These are phyloP conservation scores for Paecilomyces sp. DNA, from an alignment of 2,329 filamentous ascomycete species.

Conservation along the genomic window DNA sequence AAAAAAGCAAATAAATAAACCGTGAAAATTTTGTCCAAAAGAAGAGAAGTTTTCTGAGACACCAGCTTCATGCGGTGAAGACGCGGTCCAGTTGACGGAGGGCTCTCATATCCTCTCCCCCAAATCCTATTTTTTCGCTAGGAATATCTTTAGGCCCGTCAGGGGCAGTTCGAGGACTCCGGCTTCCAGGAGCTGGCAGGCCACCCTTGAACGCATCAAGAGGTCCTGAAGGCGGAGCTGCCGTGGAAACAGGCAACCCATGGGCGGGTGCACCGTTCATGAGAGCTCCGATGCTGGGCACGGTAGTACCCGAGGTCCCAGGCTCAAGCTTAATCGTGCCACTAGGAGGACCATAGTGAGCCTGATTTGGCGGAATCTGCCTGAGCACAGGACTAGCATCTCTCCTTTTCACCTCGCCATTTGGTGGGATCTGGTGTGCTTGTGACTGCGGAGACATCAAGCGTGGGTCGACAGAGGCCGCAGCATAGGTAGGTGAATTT, in stretches of 20 bases:
- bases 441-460: constrained; percentile 28
- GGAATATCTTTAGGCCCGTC: constrained; percentile 49
- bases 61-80: constrained; percentile 31
- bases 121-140: constrained; percentile 50
- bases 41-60: neutral
- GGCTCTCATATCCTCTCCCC: constrained; percentile 57
- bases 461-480: constrained; percentile 22
- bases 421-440: constrained; percentile 13
- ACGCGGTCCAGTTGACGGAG: constrained; percentile 57
- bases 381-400: constrained; percentile 20
- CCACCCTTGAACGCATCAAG: constrained; percentile 7
- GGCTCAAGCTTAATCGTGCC: constrained; percentile 16
- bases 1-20: neutral
- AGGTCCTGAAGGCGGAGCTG: constrained; percentile 17
- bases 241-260: constrained; percentile 9
- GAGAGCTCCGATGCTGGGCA: constrained; percentile 49
- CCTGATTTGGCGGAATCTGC: constrained; percentile 11
- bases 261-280: constrained; percentile 31
- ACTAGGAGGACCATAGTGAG: constrained; percentile 11
- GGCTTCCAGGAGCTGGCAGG: neutral
- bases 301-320: constrained; percentile 30
- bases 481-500: constrained; percentile 20
- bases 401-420: constrained; percentile 11
- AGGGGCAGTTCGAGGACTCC: constrained; percentile 6
- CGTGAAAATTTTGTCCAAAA: neutral